phyloP scores from a whole-genome alignment of 1,284 basidiomycete species.

The Omphalotus olearius region DNA sequence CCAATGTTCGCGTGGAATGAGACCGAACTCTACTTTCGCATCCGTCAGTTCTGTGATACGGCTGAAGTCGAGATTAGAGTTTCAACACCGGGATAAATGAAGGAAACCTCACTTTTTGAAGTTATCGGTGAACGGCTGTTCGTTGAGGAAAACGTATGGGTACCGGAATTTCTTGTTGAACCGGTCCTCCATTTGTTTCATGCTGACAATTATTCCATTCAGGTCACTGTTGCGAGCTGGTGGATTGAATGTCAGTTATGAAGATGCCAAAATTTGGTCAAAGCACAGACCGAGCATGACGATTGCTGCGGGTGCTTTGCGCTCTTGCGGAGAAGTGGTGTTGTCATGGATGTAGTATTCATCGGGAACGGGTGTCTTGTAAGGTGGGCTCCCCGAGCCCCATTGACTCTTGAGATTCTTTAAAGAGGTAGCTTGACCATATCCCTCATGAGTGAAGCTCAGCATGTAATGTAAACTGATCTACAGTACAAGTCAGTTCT shows the following conservation, averaged over 20 bases:
- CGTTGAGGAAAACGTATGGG: slow-evolving; percentile 86
- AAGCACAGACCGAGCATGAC: slow-evolving; percentile 61
- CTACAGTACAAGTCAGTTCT: slow-evolving; percentile 28
- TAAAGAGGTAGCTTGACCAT: slow-evolving; percentile 62
- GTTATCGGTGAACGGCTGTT: slow-evolving; percentile 67
- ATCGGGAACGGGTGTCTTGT: slow-evolving; percentile 49
- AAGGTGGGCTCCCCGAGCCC: slow-evolving; percentile 37
- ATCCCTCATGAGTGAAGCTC: slow-evolving; percentile 66
- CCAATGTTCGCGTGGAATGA: slow-evolving; percentile 84
- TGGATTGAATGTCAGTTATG: not conserved
- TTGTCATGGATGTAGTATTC: slow-evolving; percentile 50
- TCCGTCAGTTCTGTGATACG: slow-evolving; percentile 64
- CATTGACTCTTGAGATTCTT: slow-evolving; percentile 47
- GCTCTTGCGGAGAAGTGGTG: slow-evolving; percentile 29
- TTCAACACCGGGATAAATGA: slow-evolving; percentile 1
- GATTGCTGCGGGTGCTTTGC: slow-evolving; percentile 82
- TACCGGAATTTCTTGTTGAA: slow-evolving; percentile 86
- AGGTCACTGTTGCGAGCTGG: slow-evolving; percentile 78
- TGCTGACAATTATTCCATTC: slow-evolving; percentile 63
- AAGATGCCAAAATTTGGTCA: not conserved
- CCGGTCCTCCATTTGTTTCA: slow-evolving; percentile 78
- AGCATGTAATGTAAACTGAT: slow-evolving; percentile 70
- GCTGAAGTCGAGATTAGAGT: slow-evolving; percentile 30
- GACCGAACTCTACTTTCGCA: slow-evolving; percentile 72
- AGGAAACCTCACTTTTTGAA: slow-evolving; percentile 44